These are phyloP conservation scores for Nemania diffusa DNA, from an alignment of 2,329 filamentous ascomycete species.

Conservation along the genomic window DNA sequence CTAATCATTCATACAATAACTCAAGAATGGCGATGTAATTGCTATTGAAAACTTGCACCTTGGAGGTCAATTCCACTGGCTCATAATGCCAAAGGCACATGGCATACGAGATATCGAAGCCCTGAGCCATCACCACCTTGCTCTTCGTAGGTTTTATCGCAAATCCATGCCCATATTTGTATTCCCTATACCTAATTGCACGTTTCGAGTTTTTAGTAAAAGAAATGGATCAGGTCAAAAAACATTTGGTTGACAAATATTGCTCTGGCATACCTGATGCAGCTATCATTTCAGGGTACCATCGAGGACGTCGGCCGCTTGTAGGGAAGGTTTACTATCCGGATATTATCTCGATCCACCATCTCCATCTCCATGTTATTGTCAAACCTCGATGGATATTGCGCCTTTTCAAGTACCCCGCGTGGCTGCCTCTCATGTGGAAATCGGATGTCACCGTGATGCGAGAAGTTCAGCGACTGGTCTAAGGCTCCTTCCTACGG, in stretches of 20 bases:
- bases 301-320: constrained; percentile 36
- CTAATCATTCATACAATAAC: background rate
- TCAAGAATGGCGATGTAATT: constrained; percentile 1
- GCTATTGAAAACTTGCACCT: constrained; percentile 7
- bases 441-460: constrained; percentile 34
- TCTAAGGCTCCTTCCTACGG: too few species aligned
- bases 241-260: constrained; percentile 5
- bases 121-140: constrained; percentile 3
- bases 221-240: constrained; percentile 19
- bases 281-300: constrained; percentile 29
- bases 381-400: constrained; percentile 28
- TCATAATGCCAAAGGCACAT: constrained; percentile 26
- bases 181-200: background rate
- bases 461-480: background rate
- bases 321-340: constrained; percentile 32
- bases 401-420: constrained; percentile 36
- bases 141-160: background rate
- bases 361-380: constrained; percentile 40
- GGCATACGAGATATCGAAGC: constrained; percentile 23
- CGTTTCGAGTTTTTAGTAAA: constrained; percentile 1
- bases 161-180: background rate
- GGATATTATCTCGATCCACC: constrained; percentile 39
- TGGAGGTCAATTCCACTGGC: constrained; percentile 25
- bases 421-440: constrained; percentile 40
- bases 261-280: background rate